phyloP scores from a whole-genome alignment of 2,329 filamentous ascomycete genomes.

The Pestalotiopsis fici region DNA sequence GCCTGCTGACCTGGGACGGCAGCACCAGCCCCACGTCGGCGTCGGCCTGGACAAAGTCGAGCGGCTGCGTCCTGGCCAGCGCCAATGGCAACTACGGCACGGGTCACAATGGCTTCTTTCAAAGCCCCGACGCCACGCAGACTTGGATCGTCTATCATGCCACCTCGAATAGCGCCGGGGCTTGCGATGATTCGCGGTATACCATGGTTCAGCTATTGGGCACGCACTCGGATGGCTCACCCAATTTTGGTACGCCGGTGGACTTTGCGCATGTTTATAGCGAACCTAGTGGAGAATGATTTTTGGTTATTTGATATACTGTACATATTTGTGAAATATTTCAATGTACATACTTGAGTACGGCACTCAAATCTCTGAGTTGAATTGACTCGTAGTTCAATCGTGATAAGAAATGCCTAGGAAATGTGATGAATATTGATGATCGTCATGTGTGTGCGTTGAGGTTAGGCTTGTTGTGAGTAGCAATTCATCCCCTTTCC shows the following conservation, averaged over 20 bases:
- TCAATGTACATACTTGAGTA: background rate
- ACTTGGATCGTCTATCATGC: conserved; percentile 60
- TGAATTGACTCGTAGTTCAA: too few relatives aligned
- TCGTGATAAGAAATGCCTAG: too few relatives aligned
- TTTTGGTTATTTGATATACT: background rate
- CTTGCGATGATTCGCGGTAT: conserved; percentile 55
- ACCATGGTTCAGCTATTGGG: conserved; percentile 53
- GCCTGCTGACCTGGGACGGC: conserved; percentile 54
- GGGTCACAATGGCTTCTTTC: conserved; percentile 61
- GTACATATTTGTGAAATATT: background rate
- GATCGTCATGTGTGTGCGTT: too few relatives aligned
- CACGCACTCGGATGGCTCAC: conserved; percentile 50
- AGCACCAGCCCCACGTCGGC: conserved; percentile 43
- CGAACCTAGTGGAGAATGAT: conserved; percentile 4
- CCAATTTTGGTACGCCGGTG: conserved; percentile 47
- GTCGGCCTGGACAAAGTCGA: conserved; percentile 51
- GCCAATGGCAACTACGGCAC: conserved; percentile 59
- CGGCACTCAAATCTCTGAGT: too few relatives aligned
- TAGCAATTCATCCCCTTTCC: too few relatives aligned
- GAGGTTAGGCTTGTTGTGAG: too few relatives aligned
- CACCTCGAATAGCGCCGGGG: conserved; percentile 46
- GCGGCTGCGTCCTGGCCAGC: conserved; percentile 49
- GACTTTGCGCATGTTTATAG: conserved; percentile 12
- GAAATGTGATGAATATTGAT: too few relatives aligned
- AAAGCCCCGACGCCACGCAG: conserved; percentile 53